phyloP scores from a whole-genome alignment of 2,329 filamentous ascomycete species.

The Fusarium subtropicale region DNA sequence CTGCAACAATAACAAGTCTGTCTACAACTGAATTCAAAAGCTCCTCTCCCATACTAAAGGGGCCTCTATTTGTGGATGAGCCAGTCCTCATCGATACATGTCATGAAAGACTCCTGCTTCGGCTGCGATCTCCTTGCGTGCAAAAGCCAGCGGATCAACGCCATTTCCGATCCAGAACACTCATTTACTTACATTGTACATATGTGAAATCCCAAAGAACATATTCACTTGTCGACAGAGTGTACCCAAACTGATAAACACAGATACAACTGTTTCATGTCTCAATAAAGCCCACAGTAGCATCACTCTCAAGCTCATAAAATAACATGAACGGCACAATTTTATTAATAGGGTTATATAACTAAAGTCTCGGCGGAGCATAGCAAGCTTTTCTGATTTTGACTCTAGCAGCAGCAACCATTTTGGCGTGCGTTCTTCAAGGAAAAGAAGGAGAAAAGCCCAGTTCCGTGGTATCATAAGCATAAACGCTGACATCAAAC shows the following conservation, averaged over 20 bases:
- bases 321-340: conserved; percentile 27
- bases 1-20: no score
- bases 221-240: background rate
- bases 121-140: background rate
- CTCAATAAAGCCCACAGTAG: background rate
- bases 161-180: background rate
- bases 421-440: conserved; percentile 28
- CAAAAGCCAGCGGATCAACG: no score
- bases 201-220: background rate
- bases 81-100: background rate
- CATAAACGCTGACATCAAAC: conserved; percentile 44
- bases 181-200: background rate
- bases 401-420: conserved; percentile 36
- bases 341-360: conserved; percentile 39
- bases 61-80: no score
- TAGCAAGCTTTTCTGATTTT: conserved; percentile 40
- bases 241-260: background rate
- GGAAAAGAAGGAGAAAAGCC: conserved; percentile 37
- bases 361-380: conserved; percentile 42
- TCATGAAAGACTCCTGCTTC: background rate
- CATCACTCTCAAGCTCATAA: background rate
- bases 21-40: background rate
- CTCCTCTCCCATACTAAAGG: no score
- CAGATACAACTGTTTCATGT: background rate
- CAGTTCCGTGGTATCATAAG: conserved; percentile 42